Conservation (phyloP, 331 rosid species). For the Malus hybrid region DNA sequence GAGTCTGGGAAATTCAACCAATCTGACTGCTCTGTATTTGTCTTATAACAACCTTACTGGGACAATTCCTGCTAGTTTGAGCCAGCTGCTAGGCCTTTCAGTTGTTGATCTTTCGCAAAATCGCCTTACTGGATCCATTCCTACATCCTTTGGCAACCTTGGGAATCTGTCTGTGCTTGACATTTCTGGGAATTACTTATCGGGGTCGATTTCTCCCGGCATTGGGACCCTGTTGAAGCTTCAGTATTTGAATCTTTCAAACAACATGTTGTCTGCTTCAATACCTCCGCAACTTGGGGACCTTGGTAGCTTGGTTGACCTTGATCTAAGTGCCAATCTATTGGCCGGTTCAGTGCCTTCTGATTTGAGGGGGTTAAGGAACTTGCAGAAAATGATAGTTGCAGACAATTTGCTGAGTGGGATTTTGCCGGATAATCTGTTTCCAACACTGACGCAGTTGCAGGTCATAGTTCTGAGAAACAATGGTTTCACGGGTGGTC, state of each 20-base stretch:
- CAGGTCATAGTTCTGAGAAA: slow-evolving; percentile 45
- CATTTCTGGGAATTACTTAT: slow-evolving; percentile 54
- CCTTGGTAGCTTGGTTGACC: slow-evolving; percentile 63
- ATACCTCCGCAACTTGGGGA: slow-evolving; percentile 57
- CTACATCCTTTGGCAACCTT: slow-evolving; percentile 40
- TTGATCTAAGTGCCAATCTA: slow-evolving; percentile 71
- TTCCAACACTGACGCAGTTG: slow-evolving; percentile 35
- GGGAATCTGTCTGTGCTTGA: slow-evolving; percentile 60
- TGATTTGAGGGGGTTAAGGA: slow-evolving; percentile 49
- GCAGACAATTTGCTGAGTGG: slow-evolving; percentile 49
- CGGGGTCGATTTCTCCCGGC: slow-evolving; percentile 44
- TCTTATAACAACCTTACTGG: slow-evolving; percentile 67
- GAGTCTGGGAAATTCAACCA: slow-evolving; percentile 58
- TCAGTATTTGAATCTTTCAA: slow-evolving; percentile 65
- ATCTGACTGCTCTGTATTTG: slow-evolving; percentile 51
- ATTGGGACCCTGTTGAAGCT: slow-evolving; percentile 57
- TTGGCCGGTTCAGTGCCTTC: slow-evolving; percentile 42
- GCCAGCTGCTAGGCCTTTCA: slow-evolving; percentile 48
- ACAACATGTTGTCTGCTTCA: slow-evolving; percentile 44
- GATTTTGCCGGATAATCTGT: slow-evolving; percentile 39
- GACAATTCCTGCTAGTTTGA: slow-evolving; percentile 47
- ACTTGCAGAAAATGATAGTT: slow-evolving; percentile 48
- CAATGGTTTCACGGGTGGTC: slow-evolving; percentile 46
- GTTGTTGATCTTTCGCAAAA: slow-evolving; percentile 70
- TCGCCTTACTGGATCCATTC: slow-evolving; percentile 48